Evolutionary conservation across 2,329 filamentous ascomycete genomes (phyloP), one percentile per base, ranked within the genome.

Genomic region (Diplodia corticola): DNA sequence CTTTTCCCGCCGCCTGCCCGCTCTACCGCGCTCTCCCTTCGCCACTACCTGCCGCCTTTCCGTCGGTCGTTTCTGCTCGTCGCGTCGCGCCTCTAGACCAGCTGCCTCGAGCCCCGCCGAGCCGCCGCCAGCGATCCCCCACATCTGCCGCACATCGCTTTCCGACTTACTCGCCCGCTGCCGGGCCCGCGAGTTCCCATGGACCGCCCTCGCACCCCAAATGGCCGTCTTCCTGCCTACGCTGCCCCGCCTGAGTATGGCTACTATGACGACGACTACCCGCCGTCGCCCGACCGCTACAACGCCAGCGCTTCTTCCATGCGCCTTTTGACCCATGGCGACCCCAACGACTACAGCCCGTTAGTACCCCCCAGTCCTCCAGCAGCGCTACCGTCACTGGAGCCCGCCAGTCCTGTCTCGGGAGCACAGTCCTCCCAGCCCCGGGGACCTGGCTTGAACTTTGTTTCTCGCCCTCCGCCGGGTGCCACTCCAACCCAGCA

Each of bases 311-410:
- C 79, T 65, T 77, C 80, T 65, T 81, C 80, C 53, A 83, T 84
- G 81, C 80, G 82, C 67, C 75, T 84, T 73, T 77, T 84, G 76
- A 82, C 81, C 69, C 79, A 79, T 69, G 75, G 72, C 48, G 80
- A 83, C 63, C 79, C 81, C 55, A 73, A 72, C 69, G 74, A 74
- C 70, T 80, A 80, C 71, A 75, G 76, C 71, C 73, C 76, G 79
- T 78, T 77, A 79, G 77, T 82, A 76, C 73, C 73, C 51, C 70
- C 49, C 61, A 60, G 53, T 53, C 22, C 68, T 49, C 59, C 54
- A 48, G 49, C 66, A 54, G 33, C 67, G 68, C 75, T 69, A 76
- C 76, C 70, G 5, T 20, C 40, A 69, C 72, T 69, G 40, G 48
- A 66, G 37, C 24, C 55, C 33, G 9, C 33, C 49, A 55, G 48